Evolutionary conservation across 2,329 filamentous ascomycete genomes (phyloP), one percentile per base, ranked within the genome.

Genomic region (Nemania bipapillata): DNA sequence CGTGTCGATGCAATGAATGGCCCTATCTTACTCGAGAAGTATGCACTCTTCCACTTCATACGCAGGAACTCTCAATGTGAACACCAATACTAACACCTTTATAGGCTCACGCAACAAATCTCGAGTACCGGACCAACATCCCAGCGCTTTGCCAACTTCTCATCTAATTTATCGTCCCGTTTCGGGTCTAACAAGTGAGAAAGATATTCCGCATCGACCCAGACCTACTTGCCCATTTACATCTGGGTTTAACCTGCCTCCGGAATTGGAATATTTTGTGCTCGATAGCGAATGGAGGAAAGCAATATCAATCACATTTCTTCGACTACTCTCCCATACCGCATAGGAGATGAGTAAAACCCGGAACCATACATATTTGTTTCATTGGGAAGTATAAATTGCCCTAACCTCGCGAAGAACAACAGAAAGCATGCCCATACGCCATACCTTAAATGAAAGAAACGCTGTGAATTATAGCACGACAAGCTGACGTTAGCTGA

Each of bases 1-100:
- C 90, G 93, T 62, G 96, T 99, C 37, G 93, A 98, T 81, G 92
- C 93, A 60, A 85, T 96, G 79, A 96, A 96, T 78, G 96, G 95
- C 0, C 93, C 94, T 0, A 85, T 93, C 47, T 79, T 99, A 70
- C 81, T 99, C n/a, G 95, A 98, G 82, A 99, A 99, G 92, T 93
- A 86, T 72, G 85, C 75, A 53, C 42, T n/a, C n/a, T n/a, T n/a
- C n/a, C 26, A 49, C 50, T 26, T n/a, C 15, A n/a, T 55, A 54
- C 26, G 28, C 30, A 30, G 26, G 40, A 53, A 52, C 70, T 9
- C 7, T 47, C 9, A 11, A 15, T 20, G 6, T 5, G 20, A 15
- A 30, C 24, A 28, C 20, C 45, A 28, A 32, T 28, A 60, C 74
- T 82, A 70, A 82, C 70, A 17, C 49, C 4, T 28, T 7, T 49